Base-by-base conservation (phyloP, 2,329 filamentous ascomycete genomes). In the Fusarium phyllophilum region DNA sequence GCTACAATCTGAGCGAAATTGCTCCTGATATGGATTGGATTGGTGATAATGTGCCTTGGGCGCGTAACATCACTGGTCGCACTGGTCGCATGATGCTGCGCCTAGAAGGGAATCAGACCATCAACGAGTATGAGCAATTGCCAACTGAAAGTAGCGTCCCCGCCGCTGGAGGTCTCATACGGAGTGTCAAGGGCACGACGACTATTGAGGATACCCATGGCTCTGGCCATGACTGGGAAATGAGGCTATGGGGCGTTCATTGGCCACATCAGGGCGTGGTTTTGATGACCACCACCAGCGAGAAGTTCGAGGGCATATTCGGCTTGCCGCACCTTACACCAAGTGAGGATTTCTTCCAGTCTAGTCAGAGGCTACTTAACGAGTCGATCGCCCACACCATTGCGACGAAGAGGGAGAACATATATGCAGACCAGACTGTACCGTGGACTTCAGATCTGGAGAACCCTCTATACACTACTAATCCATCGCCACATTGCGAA, bases 251-350 rank as follows among this genome's bases (percentile, higher is more conserved):
- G 82, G 96, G 96, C 8, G 88, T 97, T 8, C 96, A 98, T 84
- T 97, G 95, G 86, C 91, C 93, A 42, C 88, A 89, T n/a, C 89
- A 93, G 71, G 96, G 96, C 4, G 89, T 91, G 20, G 89, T 96
- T 56, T 85, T 98, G 41, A 85, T 98, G 79, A 94, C 93, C 4
- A 98, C 96, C 2, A 96, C 95, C 54, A 98, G 95, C 81, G 93
- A 97, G 79, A 98, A 97, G 84, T 96, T 96, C 78, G 90, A 92
- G n/a, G 95, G 96, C 48, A 92, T 98, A 63, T 97, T 97, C 81
- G 93, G 92, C 6, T 85, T 98, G 52, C 95, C 96, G 33, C 95
- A 98, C 81, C 88, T 99, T 58, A 87, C 93, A 2, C 88, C 94
- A 0, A 82, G 85, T 26, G 79, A 84, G 8, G 85, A 89, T 55